These are phyloP conservation scores for Tricholoma sp. DNA, from an alignment of 768 basidiomycete genomes.

Conservation along the genomic window DNA sequence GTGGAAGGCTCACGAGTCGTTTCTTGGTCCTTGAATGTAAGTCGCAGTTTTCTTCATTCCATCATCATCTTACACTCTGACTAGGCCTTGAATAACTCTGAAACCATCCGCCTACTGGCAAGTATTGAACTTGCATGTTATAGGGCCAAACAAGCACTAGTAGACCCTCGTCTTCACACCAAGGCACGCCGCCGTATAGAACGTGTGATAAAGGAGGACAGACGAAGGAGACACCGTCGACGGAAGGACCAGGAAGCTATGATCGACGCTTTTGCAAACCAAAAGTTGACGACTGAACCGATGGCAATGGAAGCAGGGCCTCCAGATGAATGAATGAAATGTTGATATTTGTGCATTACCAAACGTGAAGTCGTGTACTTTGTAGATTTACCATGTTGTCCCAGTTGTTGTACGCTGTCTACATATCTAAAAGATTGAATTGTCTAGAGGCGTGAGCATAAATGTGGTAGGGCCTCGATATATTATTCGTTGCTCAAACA, in stretches of 20 bases:
- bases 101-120: slow-evolving; percentile 75
- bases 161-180: slow-evolving; percentile 61
- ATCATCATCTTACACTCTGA: slow-evolving; percentile 1
- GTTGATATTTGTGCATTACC: neutral
- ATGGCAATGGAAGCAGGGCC: slow-evolving; percentile 19
- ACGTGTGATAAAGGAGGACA: slow-evolving; percentile 80
- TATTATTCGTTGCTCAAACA: neutral
- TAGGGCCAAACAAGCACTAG: slow-evolving; percentile 60
- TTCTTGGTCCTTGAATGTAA: slow-evolving; percentile 82
- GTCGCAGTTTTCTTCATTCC: slow-evolving; percentile 20
- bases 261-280: slow-evolving; percentile 71
- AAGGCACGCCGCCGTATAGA: slow-evolving; percentile 70
- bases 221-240: slow-evolving; percentile 71
- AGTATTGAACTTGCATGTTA: slow-evolving; percentile 85
- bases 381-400: neutral
- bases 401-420: neutral
- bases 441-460: neutral
- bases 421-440: neutral
- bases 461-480: too few species aligned
- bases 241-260: slow-evolving; percentile 82
- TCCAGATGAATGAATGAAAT: slow-evolving; percentile 16
- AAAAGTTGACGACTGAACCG: slow-evolving; percentile 34
- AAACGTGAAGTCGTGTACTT: neutral
- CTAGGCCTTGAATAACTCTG: slow-evolving; percentile 77
- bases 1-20: slow-evolving; percentile 70